Evolutionary conservation across 352 stramenopile species (phyloP).

Genomic region (Phytophthora ohioensis): DNA sequence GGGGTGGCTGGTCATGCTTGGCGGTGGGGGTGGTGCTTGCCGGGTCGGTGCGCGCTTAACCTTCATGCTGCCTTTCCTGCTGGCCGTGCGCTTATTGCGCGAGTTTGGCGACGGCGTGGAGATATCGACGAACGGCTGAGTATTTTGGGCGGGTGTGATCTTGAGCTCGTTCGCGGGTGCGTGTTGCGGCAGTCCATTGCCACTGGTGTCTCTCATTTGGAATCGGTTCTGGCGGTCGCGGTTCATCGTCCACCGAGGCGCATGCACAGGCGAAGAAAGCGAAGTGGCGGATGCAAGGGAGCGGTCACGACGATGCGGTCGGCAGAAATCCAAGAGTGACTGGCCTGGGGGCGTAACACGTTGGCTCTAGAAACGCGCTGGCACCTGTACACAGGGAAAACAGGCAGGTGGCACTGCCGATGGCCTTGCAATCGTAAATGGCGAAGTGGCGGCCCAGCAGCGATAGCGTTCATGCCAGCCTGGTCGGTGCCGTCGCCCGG

Average conservation of each 20-base stretch:
- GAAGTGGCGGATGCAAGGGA: conserved; percentile 16
- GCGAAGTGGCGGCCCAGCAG: conserved; percentile 18
- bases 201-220: conserved; percentile 30
- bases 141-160: conserved; percentile 55
- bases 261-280: conserved; percentile 19
- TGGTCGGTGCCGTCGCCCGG: conserved; percentile 20
- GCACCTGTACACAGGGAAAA: conserved; percentile 24
- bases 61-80: conserved; percentile 26
- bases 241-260: conserved; percentile 37
- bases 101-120: conserved; percentile 62
- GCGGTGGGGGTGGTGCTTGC: conserved; percentile 6
- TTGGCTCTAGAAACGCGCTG: conserved; percentile 30
- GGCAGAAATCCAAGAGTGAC: conserved; percentile 11
- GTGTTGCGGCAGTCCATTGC: conserved; percentile 11
- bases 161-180: conserved; percentile 46
- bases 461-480: conserved; percentile 6
- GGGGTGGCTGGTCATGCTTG: conserved; percentile 3
- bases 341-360: neutral
- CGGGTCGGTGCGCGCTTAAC: conserved; percentile 28
- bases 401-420: conserved; percentile 39
- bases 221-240: conserved; percentile 50
- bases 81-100: conserved; percentile 14
- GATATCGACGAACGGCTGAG: conserved; percentile 73
- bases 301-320: conserved; percentile 33
- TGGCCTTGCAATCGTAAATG: conserved; percentile 36